A percentile compares a stretch with the other conserved stretches of the same genome.
Evolutionary conservation across 805 yeast species (phyloP).

Genomic region (Wickerhamomyces sydowiorum): DNA sequence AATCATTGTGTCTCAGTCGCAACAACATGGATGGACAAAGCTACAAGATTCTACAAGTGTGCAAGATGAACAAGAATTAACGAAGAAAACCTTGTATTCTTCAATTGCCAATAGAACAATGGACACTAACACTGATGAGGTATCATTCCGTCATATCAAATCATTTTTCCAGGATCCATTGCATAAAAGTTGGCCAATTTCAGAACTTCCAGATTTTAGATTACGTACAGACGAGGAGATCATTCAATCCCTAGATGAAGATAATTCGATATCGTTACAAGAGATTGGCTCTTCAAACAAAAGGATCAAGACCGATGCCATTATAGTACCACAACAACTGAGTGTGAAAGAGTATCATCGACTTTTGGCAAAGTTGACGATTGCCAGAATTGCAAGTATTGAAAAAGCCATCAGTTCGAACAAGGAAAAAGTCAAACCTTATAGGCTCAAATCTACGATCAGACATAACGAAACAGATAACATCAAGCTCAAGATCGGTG

Average conservation of each 20-base stretch:
- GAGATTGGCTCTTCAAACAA: constrained; percentile 5
- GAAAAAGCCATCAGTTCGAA: constrained; percentile 19
- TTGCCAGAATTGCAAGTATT: constrained; percentile 26
- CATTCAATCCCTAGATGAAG: constrained; percentile 13
- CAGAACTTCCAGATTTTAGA: constrained; percentile 9
- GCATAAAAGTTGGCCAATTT: constrained; percentile 4
- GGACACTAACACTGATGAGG: constrained; percentile 11
- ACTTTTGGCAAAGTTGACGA: constrained; percentile 30
- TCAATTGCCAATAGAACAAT: constrained; percentile 15
- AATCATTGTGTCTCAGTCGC: constrained; percentile 37
- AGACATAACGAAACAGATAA: constrained; percentile 36
- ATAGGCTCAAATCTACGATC: constrained; percentile 32
- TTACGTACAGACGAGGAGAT: constrained; percentile 13
- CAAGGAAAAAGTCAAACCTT: constrained; percentile 15
- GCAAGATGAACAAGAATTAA: constrained; percentile 14
- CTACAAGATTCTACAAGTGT: constrained; percentile 6
- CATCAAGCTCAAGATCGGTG: constrained; percentile 34
- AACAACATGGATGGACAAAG: constrained; percentile 35
- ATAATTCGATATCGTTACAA: constrained; percentile 11
- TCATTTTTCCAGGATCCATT: constrained; percentile 10
- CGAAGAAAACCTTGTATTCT: constrained; percentile 22
- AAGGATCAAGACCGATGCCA: constrained; percentile 10
- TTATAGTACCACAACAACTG: constrained; percentile 12
- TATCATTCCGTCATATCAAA: constrained; percentile 2
- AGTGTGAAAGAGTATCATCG: constrained; percentile 30